Conservation (phyloP, 257 asterid genomes). For the Datura wrightii region DNA sequence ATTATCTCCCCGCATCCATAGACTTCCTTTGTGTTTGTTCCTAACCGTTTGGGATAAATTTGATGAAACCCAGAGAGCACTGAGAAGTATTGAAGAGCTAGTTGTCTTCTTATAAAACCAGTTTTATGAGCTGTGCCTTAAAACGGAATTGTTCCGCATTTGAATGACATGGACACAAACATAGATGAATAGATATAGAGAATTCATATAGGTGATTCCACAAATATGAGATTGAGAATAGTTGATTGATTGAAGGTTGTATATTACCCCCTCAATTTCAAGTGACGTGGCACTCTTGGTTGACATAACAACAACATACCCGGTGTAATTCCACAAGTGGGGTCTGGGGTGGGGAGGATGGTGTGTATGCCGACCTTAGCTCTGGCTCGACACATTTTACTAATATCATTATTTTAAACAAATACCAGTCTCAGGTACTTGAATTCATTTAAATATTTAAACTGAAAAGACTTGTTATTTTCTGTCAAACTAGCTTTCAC, state of each 20-base stretch:
- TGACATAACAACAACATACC: neutral
- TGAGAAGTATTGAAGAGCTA: neutral
- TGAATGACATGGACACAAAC: neutral
- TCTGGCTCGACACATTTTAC: neutral
- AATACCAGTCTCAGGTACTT: neutral
- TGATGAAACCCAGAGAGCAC: neutral
- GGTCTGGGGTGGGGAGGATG: neutral
- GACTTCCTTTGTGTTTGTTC: neutral
- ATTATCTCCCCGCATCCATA: neutral
- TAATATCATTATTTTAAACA: constrained; percentile 11
- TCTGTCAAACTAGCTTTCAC: constrained; percentile 1
- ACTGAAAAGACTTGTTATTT: neutral
- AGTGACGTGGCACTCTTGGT: neutral
- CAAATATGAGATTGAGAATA: neutral
- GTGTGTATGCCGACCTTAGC: neutral
- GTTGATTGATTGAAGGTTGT: constrained; percentile 21
- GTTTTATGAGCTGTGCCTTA: neutral
- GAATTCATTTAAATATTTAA: constrained; percentile 12
- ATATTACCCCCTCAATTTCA: constrained; percentile 19
- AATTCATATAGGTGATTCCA: neutral
- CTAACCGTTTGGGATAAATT: neutral
- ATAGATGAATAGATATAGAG: neutral
- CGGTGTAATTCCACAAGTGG: too few relatives aligned
- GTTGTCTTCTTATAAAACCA: constrained; percentile 10
- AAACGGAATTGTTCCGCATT: neutral